phyloP scores from a whole-genome alignment of 2,329 filamentous ascomycete species.

The Ophiosphaerella narmari region DNA sequence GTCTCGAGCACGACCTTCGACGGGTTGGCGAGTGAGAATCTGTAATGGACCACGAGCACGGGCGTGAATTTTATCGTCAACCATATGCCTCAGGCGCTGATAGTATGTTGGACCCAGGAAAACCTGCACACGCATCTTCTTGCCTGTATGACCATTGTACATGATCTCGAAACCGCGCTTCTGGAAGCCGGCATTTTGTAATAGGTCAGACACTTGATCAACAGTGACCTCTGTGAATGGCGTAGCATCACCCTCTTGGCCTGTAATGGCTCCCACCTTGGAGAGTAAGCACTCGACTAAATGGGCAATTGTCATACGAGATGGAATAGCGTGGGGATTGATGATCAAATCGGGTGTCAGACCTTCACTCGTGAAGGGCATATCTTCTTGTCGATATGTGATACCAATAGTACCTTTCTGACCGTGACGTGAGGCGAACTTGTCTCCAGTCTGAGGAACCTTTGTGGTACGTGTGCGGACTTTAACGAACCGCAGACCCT shows the following conservation, averaged over 20 bases:
- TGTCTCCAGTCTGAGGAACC: constrained; percentile 97
- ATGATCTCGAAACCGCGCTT: constrained; percentile 97
- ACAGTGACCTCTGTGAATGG: constrained; percentile 98
- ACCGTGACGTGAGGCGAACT: constrained; percentile 98
- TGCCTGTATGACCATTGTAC: constrained; percentile 97
- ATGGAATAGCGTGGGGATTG: constrained; percentile 99
- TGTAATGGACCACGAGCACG: constrained; percentile 94
- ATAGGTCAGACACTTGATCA: constrained; percentile 83
- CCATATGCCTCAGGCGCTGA: constrained; percentile 98
- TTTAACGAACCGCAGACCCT: constrained; percentile 95
- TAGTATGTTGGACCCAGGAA: constrained; percentile 99
- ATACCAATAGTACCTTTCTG: constrained; percentile 99
- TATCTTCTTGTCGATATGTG: constrained; percentile 95
- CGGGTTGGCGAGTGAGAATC: constrained; percentile 94
- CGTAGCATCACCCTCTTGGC: constrained; percentile 94
- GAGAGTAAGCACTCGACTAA: constrained; percentile 98
- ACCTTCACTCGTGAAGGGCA: constrained; percentile 95
- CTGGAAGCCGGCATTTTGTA: constrained; percentile 91
- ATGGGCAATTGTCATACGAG: constrained; percentile 99
- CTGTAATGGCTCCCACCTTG: constrained; percentile 91
- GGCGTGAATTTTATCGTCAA: constrained; percentile 99
- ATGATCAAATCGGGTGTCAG: constrained; percentile 96
- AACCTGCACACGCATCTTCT: constrained; percentile 89
- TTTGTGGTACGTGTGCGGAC: constrained; percentile 97
- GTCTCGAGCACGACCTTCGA: constrained; percentile 96